These are phyloP conservation scores for Cryptosporidium bovis DNA, from an alignment of 169 alveolate species.

Conservation along the genomic window DNA sequence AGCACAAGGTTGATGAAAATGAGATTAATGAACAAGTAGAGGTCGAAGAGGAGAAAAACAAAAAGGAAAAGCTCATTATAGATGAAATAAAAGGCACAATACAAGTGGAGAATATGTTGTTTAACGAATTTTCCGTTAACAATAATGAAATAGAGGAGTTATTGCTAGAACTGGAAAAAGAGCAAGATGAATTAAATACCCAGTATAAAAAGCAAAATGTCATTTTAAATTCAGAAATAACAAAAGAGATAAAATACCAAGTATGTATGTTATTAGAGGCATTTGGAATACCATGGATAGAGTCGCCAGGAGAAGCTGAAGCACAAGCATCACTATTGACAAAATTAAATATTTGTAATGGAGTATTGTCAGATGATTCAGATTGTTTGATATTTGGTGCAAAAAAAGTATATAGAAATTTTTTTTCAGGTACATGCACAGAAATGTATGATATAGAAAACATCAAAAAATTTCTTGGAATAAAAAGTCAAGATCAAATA, in stretches of 20 bases:
- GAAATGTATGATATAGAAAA: constrained; percentile 87
- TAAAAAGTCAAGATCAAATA: constrained; percentile 86
- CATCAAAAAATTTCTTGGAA: constrained; percentile 84
- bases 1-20: too few species aligned
- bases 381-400: constrained; percentile 94
- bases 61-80: neutral
- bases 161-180: constrained; percentile 72
- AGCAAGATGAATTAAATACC: constrained; percentile 68
- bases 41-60: too few species aligned
- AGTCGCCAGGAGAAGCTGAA: constrained; percentile 97
- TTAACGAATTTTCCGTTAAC: neutral
- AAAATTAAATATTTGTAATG: constrained; percentile 80
- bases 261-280: constrained; percentile 83
- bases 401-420: constrained; percentile 87
- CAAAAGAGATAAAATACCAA: constrained; percentile 77
- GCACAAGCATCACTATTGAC: constrained; percentile 92
- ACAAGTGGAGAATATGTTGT: neutral
- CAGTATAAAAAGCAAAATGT: constrained; percentile 65
- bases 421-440: constrained; percentile 86
- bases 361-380: constrained; percentile 94
- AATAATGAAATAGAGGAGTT: constrained; percentile 69
- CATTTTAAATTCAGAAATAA: constrained; percentile 72
- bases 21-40: too few species aligned
- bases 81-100: constrained; percentile 70
- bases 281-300: constrained; percentile 92